Evolutionary conservation across 164 flowering plant genomes (phyloP).

Genomic region (Akebia trifoliata): DNA sequence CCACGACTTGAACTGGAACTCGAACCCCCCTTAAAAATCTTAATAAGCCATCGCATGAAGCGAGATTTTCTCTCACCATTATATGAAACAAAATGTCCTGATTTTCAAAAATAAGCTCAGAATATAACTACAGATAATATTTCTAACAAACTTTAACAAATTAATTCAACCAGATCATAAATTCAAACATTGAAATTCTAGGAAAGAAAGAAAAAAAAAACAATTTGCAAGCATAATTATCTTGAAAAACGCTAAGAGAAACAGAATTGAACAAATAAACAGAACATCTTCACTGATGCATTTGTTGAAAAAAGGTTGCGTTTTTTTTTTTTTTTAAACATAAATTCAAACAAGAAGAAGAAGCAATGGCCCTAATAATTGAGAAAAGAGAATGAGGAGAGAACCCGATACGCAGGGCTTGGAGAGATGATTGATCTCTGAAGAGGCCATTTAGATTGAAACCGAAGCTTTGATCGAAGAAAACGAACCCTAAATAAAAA

Average conservation of each 20-base stretch:
- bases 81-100: constrained; percentile 58
- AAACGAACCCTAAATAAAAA: constrained; percentile 23
- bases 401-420: constrained; percentile 63
- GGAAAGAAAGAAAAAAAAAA: background rate
- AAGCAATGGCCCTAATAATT: background rate
- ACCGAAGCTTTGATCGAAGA: constrained; percentile 9
- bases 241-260: background rate
- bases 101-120: constrained; percentile 18
- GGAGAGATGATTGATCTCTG: constrained; percentile 48
- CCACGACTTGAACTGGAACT: constrained; percentile 22
- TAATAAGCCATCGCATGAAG: constrained; percentile 78
- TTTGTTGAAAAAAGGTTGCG: too few species aligned
- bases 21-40: constrained; percentile 56
- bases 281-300: too few species aligned
- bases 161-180: too few species aligned
- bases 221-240: background rate
- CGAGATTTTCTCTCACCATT: constrained; percentile 57
- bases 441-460: constrained; percentile 45
- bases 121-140: constrained; percentile 4
- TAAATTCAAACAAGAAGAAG: background rate
- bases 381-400: background rate
- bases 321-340: too few species aligned
- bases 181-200: background rate
- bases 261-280: background rate
- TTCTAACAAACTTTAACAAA: background rate